Percentiles rank a stretch among this genome's conserved stretches.
Conservation (phyloP, 495 filamentous ascomycete genomes). For the Xylaria cubensis region DNA sequence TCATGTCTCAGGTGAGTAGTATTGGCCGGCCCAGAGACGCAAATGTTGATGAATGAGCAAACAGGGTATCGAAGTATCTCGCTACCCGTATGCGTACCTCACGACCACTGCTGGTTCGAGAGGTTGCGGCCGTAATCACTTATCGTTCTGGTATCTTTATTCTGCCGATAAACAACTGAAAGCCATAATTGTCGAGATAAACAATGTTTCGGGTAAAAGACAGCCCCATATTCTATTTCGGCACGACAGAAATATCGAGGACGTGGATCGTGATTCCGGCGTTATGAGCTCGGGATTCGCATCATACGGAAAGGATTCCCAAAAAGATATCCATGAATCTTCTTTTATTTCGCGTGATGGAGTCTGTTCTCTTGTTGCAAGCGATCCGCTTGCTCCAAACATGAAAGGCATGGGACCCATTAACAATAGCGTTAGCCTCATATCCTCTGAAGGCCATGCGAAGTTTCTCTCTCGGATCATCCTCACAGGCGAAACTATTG, state of each 20-base stretch:
- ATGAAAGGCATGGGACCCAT: conserved; percentile 48
- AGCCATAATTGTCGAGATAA: conserved; percentile 76
- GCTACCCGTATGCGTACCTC: conserved; percentile 70
- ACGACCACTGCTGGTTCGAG: conserved; percentile 55
- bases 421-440: conserved; percentile 62
- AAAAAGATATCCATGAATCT: conserved; percentile 77
- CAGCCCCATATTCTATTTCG: conserved; percentile 64
- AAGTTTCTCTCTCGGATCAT: conserved; percentile 63
- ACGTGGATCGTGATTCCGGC: background rate
- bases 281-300: conserved; percentile 29
- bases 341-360: conserved; percentile 74
- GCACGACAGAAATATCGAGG: conserved; percentile 4
- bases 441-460: conserved; percentile 58
- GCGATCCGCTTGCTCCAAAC: conserved; percentile 57
- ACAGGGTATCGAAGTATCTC: conserved; percentile 56
- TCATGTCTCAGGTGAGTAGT: conserved; percentile 54
- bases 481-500: conserved; percentile 54
- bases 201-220: conserved; percentile 79
- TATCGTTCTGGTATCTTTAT: conserved; percentile 85
- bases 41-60: conserved; percentile 18
- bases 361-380: conserved; percentile 60
- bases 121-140: conserved; percentile 76
- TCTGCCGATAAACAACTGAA: conserved; percentile 61
- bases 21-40: background rate
- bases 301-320: conserved; percentile 58